Conservation (phyloP, 1,284 basidiomycete genomes). For the Vanrija sp. region DNA sequence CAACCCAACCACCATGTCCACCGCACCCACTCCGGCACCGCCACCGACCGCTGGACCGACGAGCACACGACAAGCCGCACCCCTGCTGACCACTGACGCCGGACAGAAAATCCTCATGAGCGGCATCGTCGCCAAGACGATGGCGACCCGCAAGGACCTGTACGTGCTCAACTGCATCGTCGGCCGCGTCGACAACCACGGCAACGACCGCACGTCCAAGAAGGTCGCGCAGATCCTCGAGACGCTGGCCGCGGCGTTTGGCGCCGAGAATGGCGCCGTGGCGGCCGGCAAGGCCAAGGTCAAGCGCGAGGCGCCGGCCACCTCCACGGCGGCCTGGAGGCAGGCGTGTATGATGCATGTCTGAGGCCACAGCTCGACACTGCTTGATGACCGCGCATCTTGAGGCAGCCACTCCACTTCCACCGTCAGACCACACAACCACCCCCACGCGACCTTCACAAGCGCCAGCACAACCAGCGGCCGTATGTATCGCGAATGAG, state of each 20-base stretch:
- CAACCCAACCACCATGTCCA: background rate
- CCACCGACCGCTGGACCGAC: background rate
- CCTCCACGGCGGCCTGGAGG: no score
- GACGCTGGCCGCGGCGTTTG: background rate
- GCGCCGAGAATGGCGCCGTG: background rate
- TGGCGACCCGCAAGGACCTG: background rate
- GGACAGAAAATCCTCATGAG: background rate
- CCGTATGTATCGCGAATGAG: no score
- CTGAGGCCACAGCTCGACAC: no score
- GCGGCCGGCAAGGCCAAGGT: no score
- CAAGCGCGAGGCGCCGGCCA: no score
- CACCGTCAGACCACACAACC: no score
- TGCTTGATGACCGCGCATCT: no score
- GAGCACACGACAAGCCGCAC: background rate
- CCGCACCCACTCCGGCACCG: background rate
- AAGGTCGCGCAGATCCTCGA: background rate
- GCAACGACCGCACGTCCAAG: conserved; percentile 1
- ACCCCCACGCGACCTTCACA: no score
- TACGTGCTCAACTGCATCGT: conserved; percentile 1
- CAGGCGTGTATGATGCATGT: no score
- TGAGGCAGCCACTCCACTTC: no score
- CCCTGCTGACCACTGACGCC: background rate
- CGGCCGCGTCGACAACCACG: conserved; percentile 5
- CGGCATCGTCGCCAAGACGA: background rate
- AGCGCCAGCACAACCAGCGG: no score